Evolutionary conservation across 2,329 filamentous ascomycete genomes (phyloP).

Genomic region (Diaporthe citri): DNA sequence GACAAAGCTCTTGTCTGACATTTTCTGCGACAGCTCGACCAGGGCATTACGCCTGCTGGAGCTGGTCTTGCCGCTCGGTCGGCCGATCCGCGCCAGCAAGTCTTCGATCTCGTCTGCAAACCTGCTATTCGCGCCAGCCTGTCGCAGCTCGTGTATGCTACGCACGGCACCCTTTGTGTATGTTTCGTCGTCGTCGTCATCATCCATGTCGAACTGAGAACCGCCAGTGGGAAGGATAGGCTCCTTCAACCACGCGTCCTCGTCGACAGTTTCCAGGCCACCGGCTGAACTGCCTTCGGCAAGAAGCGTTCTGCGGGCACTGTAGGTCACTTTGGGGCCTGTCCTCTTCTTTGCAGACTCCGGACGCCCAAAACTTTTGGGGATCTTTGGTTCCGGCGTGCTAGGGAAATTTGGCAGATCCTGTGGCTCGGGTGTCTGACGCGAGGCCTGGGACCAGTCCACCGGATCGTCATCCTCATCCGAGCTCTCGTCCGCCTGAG

Average conservation of each 20-base stretch:
- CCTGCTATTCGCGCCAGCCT: conserved; percentile 75
- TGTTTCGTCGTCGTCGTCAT: conserved; percentile 57
- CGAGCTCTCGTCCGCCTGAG: conserved; percentile 53
- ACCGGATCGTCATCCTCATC: conserved; percentile 44
- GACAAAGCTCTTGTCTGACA: conserved; percentile 73
- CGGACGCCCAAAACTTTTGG: conserved; percentile 43
- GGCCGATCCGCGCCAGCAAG: conserved; percentile 70
- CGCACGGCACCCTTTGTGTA: conserved; percentile 65
- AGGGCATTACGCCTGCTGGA: conserved; percentile 70
- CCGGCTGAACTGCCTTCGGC: conserved; percentile 36
- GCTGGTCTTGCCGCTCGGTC: conserved; percentile 58
- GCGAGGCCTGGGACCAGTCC: conserved; percentile 33
- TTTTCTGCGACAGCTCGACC: conserved; percentile 70
- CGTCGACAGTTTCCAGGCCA: conserved; percentile 36
- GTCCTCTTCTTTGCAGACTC: conserved; percentile 47
- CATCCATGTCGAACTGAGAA: conserved; percentile 53
- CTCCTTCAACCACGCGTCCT: conserved; percentile 43
- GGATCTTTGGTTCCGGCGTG: conserved; percentile 39
- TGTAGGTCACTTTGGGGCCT: conserved; percentile 55
- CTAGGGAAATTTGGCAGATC: conserved; percentile 37
- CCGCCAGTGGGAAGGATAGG: conserved; percentile 44
- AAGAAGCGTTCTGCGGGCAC: conserved; percentile 53
- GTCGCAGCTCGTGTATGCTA: conserved; percentile 74
- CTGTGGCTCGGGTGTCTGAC: conserved; percentile 39
- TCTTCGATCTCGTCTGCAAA: conserved; percentile 76